Evolutionary conservation across 768 basidiomycete genomes (phyloP).

Genomic region (Leccinellum albellum): DNA sequence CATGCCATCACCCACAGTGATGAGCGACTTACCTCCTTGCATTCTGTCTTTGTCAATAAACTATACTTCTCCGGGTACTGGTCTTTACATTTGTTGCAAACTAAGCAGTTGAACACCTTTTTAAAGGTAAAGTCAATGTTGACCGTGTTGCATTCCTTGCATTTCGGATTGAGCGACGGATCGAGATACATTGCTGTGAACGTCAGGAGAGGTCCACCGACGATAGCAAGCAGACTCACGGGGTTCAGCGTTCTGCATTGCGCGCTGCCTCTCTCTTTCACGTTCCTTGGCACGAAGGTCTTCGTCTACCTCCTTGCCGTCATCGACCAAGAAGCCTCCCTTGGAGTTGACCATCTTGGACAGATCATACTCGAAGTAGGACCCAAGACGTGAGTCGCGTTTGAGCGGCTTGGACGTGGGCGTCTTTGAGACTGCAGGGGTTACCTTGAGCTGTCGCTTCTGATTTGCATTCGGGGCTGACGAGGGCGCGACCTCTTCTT

Average conservation of each 20-base stretch:
- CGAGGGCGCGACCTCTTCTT: conserved; percentile 49
- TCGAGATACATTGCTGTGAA: conserved; percentile 74
- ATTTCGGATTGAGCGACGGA: conserved; percentile 71
- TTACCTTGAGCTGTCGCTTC: conserved; percentile 66
- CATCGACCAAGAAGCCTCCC: conserved; percentile 92
- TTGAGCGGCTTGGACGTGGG: conserved; percentile 58
- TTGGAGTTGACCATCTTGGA: conserved; percentile 96
- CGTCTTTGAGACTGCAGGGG: conserved; percentile 55
- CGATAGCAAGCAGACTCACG: conserved; percentile 37
- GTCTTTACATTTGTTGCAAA: conserved; percentile 90
- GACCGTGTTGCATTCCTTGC: conserved; percentile 79
- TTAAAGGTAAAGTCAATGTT: conserved; percentile 83
- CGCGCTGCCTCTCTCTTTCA: conserved; percentile 74
- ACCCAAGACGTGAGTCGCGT: conserved; percentile 77
- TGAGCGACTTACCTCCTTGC: conserved; percentile 69
- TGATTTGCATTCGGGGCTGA: conserved; percentile 56
- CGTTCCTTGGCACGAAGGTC: conserved; percentile 73
- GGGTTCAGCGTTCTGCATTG: conserved; percentile 70
- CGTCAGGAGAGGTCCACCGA: background rate
- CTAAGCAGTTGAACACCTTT: conserved; percentile 78
- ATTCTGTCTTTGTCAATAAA: conserved; percentile 96
- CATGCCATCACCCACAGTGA: background rate
- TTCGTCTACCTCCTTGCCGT: conserved; percentile 78
- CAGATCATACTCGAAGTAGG: conserved; percentile 95
- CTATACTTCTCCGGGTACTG: conserved; percentile 90